Conservation (phyloP, 805 yeast genomes). For the Starmera caribaea region DNA sequence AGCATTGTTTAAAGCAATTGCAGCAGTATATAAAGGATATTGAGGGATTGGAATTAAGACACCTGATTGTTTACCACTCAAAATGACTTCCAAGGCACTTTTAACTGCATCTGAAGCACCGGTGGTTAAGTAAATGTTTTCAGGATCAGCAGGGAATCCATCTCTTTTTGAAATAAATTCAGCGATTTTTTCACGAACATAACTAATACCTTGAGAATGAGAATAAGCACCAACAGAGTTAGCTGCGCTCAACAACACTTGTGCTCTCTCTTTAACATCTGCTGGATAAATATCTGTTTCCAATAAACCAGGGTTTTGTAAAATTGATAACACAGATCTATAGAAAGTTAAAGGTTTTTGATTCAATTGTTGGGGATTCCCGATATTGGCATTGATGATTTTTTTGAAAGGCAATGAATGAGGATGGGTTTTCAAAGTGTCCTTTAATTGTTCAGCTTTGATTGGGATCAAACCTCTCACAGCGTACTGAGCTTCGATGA, state of each 20-base stretch:
- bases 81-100: slow-evolving; percentile 60
- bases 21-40: slow-evolving; percentile 95
- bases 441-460: slow-evolving; percentile 77
- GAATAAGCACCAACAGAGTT: slow-evolving; percentile 95
- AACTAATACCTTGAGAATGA: slow-evolving; percentile 77
- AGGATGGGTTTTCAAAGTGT: slow-evolving; percentile 42
- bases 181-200: slow-evolving; percentile 71
- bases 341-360: slow-evolving; percentile 94
- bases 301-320: slow-evolving; percentile 76
- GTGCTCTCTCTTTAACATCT: slow-evolving; percentile 74
- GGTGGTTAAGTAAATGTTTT: slow-evolving; percentile 73
- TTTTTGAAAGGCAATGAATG: slow-evolving; percentile 63
- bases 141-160: slow-evolving; percentile 52
- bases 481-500: slow-evolving; percentile 86
- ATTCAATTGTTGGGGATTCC: slow-evolving; percentile 95
- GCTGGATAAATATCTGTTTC: slow-evolving; percentile 31
- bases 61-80: slow-evolving; percentile 57
- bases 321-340: slow-evolving; percentile 76
- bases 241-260: slow-evolving; percentile 43
- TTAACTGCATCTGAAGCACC: slow-evolving; percentile 97
- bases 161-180: slow-evolving; percentile 73
- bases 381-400: slow-evolving; percentile 88
- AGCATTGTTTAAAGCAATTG: slow-evolving; percentile 75
- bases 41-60: slow-evolving; percentile 95
- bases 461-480: slow-evolving; percentile 93